Evolutionary conservation across 192 early-diverging fungal species (phyloP), one percentile per base, ranked within the genome.

Genomic region (Lobosporangium transversale): DNA sequence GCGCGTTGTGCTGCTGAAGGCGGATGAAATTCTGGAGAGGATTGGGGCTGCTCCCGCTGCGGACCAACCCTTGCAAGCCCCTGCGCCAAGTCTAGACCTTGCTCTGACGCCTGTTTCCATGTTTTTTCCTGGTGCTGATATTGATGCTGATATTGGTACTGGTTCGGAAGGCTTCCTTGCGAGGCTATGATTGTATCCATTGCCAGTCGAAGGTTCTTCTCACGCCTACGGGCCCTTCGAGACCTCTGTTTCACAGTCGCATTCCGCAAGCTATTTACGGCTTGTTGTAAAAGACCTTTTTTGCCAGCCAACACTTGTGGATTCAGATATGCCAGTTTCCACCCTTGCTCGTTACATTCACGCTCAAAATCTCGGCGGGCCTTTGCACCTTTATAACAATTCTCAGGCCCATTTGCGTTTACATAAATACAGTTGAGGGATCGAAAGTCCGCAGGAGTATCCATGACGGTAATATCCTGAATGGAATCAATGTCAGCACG

Each of bases 241-340:
- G 90, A 92, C 47, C 90, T 84, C 70, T 89, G 83, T 15, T 89
- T 89, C 4, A 88, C 84, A 42, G 89, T 87, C 15, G 87, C 84
- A 56, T 93, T 90, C 27, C 92, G 83, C 58, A 91, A 92, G 52
- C 84, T 90, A 68, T 94, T 92, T 0, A 97, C 95, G 2, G 94
- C 95, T 0, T 91, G 86, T 62, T 95, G 93, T 55, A 97, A 78
- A 36, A 95, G 49, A 14, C 95, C 95, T 20, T 91, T 84, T 27
- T 90, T 88, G 0, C 86, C 92, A 8, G 80, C 62, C 43, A 94
- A 81, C 48, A 86, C 66, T 36, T 81, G 76, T 24, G 81, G 83
- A 62, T 97, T 97, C 23, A 95, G 79, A 70, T 87, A 90, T 2
- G 90, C 89, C 53, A 97, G 83, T 54, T 89, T 88, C 95, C 95